phyloP scores from a whole-genome alignment of 2,329 filamentous ascomycete species.

The Clonostachys solani region DNA sequence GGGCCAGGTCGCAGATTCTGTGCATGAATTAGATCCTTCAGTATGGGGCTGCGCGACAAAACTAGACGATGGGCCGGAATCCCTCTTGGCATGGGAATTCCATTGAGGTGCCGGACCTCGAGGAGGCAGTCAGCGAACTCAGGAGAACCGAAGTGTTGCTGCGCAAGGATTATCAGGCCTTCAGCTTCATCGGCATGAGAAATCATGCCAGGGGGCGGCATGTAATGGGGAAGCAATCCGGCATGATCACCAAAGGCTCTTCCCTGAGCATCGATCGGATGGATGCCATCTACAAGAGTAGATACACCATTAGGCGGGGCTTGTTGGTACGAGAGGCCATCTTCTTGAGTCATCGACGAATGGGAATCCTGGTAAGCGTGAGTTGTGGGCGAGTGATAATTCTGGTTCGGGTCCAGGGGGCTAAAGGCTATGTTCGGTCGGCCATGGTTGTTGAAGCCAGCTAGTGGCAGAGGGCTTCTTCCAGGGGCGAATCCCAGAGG shows the following conservation, averaged over 20 bases:
- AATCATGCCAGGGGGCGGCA: conserved; percentile 10
- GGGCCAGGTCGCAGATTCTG: conserved; percentile 10
- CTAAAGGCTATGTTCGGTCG: conserved; percentile 26
- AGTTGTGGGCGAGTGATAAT: conserved; percentile 50
- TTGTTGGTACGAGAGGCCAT: conserved; percentile 34
- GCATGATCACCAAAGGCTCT: too few relatives aligned
- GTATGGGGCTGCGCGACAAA: conserved; percentile 42
- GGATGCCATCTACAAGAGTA: conserved; percentile 19
- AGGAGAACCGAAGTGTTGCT: conserved; percentile 22
- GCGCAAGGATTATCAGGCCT: conserved; percentile 31
- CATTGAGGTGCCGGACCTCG: conserved; percentile 38
- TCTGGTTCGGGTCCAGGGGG: conserved; percentile 19
- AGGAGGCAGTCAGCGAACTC: conserved; percentile 38
- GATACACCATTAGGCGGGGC: conserved; percentile 29
- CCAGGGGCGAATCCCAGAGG: too few relatives aligned
- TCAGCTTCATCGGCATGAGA: conserved; percentile 20
- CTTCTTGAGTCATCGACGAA: conserved; percentile 44
- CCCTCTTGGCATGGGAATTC: conserved; percentile 25
- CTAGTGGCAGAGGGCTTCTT: too few relatives aligned
- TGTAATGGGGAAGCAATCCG: conserved; percentile 12
- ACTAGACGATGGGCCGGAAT: conserved; percentile 53
- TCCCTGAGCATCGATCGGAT: too few relatives aligned
- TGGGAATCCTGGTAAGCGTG: conserved; percentile 61
- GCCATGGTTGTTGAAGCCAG: conserved; percentile 29
- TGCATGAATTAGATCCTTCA: conserved; percentile 14